A percentile compares a stretch with the other conserved stretches of the same genome.
Conservation (phyloP, 2,329 filamentous ascomycete genomes). For the Talaromyces sp. region DNA sequence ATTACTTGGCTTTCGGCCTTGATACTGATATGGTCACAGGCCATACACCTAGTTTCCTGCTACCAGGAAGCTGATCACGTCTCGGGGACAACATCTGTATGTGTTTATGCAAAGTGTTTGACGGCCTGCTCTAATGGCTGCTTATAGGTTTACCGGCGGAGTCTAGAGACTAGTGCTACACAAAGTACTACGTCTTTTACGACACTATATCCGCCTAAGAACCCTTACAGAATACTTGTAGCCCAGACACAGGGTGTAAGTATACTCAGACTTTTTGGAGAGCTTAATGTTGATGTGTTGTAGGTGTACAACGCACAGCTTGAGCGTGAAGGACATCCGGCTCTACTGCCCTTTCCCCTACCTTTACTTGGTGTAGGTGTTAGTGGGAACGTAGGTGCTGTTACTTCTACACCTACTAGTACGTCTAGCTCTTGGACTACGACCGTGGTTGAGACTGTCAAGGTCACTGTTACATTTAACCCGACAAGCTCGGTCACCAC, state of each 20-base stretch:
- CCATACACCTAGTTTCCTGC: constrained; percentile 21
- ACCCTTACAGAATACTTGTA: constrained; percentile 20
- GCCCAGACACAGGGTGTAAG: constrained; percentile 28
- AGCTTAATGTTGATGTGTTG: not conserved
- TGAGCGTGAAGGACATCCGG: constrained; percentile 25
- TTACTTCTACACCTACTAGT: not conserved
- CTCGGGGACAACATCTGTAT: not conserved
- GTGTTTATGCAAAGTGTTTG: not conserved
- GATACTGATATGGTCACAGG: constrained; percentile 32
- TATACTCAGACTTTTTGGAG: constrained; percentile 1
- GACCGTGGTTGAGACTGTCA: constrained; percentile 1
- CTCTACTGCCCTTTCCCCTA: constrained; percentile 7
- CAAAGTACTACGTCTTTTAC: constrained; percentile 17
- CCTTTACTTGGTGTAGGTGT: not conserved
- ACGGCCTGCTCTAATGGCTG: not conserved
- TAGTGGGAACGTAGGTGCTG: not conserved
- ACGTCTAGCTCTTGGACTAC: not conserved
- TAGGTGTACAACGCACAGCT: constrained; percentile 27
- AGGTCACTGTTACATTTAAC: not conserved
- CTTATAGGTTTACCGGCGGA: not conserved
- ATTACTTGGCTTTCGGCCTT: constrained; percentile 20
- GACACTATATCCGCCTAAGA: constrained; percentile 32
- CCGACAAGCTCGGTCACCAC: not conserved
- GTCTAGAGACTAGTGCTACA: not conserved
- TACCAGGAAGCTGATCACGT: constrained; percentile 14